Evolutionary conservation across 2,329 filamentous ascomycete species (phyloP).

Genomic region (Paecilomyces niveus): DNA sequence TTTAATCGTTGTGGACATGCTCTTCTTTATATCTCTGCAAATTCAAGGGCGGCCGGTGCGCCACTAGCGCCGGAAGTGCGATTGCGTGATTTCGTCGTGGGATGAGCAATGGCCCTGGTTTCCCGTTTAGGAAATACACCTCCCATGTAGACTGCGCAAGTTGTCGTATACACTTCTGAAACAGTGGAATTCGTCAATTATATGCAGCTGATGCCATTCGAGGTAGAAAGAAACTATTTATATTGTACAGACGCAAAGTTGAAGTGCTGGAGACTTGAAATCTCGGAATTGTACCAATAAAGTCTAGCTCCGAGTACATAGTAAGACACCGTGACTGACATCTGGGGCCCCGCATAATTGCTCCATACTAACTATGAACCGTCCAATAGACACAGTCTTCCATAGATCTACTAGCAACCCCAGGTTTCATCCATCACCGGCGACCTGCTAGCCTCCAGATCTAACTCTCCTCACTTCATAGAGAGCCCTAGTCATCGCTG

Average conservation of each 20-base stretch:
- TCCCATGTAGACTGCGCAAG: too few species aligned
- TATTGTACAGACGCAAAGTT: too few species aligned
- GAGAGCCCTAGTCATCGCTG: too few species aligned
- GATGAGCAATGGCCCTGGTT: neutral
- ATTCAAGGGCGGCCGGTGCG: neutral
- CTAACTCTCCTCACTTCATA: too few species aligned
- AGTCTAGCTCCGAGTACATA: neutral
- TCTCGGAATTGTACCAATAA: neutral
- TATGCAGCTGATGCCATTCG: too few species aligned
- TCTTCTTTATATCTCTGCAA: neutral
- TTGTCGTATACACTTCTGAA: neutral
- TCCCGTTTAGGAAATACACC: neutral
- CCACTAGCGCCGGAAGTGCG: neutral
- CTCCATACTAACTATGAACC: neutral
- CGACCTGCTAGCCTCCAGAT: too few species aligned
- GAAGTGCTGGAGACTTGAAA: too few species aligned
- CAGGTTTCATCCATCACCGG: too few species aligned
- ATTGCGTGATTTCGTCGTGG: neutral
- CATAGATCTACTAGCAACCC: neutral
- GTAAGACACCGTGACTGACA: neutral
- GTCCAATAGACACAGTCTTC: neutral
- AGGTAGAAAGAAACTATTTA: too few species aligned
- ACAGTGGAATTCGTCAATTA: neutral
- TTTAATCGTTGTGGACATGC: neutral
- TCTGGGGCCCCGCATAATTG: neutral